Conservation (phyloP, 176 grass and related monocot species). For the Aegilops tauschii region DNA sequence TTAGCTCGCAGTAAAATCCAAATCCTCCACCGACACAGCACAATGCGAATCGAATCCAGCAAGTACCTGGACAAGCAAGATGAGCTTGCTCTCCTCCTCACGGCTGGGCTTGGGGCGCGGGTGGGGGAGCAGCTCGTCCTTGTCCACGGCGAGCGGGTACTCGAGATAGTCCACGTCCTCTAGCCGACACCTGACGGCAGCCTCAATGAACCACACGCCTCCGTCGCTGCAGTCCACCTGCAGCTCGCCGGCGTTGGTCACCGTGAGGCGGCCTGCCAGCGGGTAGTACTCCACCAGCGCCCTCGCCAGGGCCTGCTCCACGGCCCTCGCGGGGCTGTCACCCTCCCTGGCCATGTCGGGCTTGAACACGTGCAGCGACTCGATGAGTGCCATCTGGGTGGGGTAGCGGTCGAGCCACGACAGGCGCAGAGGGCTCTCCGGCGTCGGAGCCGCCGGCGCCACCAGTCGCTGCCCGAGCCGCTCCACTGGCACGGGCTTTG, state of each 20-base stretch:
- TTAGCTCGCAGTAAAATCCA: neutral
- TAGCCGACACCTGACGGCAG: conserved; percentile 41
- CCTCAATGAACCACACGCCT: conserved; percentile 90
- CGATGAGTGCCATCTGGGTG: conserved; percentile 96
- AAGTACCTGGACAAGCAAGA: conserved; percentile 69
- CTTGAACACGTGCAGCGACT: conserved; percentile 93
- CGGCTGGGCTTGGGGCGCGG: conserved; percentile 26
- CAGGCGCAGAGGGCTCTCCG: conserved; percentile 44
- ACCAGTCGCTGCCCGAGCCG: conserved; percentile 69
- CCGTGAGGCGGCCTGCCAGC: conserved; percentile 65
- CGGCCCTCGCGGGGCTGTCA: conserved; percentile 11
- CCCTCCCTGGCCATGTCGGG: conserved; percentile 29
- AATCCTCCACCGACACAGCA: neutral
- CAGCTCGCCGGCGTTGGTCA: conserved; percentile 40
- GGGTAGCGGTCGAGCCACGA: conserved; percentile 98
- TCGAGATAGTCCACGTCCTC: conserved; percentile 92
- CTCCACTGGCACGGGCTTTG: conserved; percentile 51
- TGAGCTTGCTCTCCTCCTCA: conserved; percentile 51
- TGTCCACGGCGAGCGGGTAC: conserved; percentile 75
- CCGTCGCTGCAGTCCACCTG: conserved; percentile 55
- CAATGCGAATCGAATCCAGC: conserved; percentile 6
- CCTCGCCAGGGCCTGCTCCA: conserved; percentile 47
- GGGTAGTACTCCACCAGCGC: conserved; percentile 84
- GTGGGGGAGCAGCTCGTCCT: conserved; percentile 78
- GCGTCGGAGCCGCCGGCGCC: conserved; percentile 51